phyloP scores from a whole-genome alignment of 306 rosid genomes.

The Quillaja saponaria region DNA sequence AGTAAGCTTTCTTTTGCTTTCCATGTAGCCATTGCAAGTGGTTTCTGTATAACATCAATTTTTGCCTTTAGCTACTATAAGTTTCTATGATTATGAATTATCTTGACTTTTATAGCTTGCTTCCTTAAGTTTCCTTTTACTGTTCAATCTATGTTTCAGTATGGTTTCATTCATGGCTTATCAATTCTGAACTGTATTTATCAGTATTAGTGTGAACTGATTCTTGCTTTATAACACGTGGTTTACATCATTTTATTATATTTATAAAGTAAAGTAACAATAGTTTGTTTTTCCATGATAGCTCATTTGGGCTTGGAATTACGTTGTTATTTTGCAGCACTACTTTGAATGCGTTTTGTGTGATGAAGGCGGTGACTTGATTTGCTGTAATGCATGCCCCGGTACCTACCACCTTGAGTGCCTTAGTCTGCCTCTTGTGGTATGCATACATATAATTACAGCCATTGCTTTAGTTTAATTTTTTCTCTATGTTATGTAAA shows the following conservation, averaged over 20 bases:
- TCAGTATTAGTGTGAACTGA: not conserved
- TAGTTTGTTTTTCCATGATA: not conserved
- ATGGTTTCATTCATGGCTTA: not conserved
- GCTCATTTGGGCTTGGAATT: not conserved
- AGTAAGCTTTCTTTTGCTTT: slow-evolving; percentile 18
- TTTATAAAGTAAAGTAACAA: not conserved
- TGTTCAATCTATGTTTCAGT: not conserved
- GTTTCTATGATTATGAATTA: not conserved
- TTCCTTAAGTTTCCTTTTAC: not conserved
- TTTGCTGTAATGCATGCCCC: slow-evolving; percentile 11
- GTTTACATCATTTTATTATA: not conserved
- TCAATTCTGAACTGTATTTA: not conserved
- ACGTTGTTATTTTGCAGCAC: not conserved
- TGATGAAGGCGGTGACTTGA: slow-evolving; percentile 4
- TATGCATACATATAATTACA: not conserved
- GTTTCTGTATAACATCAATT: not conserved
- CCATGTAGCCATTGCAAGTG: not conserved
- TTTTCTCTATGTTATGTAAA: not conserved
- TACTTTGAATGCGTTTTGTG: slow-evolving; percentile 13
- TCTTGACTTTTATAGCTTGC: not conserved
- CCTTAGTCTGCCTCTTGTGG: slow-evolving; percentile 19
- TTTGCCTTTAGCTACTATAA: not conserved
- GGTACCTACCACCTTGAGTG: slow-evolving; percentile 4
- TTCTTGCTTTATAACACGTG: not conserved
- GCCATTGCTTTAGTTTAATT: not conserved